Base-by-base conservation (phyloP, 495 filamentous ascomycete genomes). In the Staphylotrichum longicolle region DNA sequence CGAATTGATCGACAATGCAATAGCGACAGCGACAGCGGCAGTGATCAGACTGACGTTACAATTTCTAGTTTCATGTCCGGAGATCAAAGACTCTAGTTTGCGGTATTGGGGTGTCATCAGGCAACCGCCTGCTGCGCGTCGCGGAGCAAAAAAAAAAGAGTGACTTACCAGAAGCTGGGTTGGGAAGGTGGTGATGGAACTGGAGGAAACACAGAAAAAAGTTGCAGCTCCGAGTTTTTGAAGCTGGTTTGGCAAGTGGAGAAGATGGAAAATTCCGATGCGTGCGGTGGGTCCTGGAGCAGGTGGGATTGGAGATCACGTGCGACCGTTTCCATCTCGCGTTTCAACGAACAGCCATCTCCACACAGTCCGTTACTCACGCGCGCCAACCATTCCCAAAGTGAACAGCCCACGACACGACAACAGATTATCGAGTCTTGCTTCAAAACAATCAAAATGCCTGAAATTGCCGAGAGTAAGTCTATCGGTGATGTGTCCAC, bases 1-100 rank as follows among this genome's bases (percentile, higher is more conserved):
- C 6, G 14, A 27, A 7, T 44, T 45, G 3, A 20, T 27, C 41
- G 35, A 15, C 6, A 53, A 56, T 34, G 53, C 63, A 57, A 58
- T 57, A 14, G 63, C 62, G 58, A 58, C 59, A 14, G 63, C 62
- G 61, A 49, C 65, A 62, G 61, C 61, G 63, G 58, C 59, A 55
- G 67, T 72, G 70, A 83, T 98, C 93, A 98, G 93, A 91, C 93
- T 98, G 93, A 98, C 93, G 93, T 98, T 88, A 87, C 90, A 91
- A 88, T 85, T 56, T 79, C 70, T 75, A 88, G 88, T 93, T 96
- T 93, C 94, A 96, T 91, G 45, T 85, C 88, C 88, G 80, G 10
- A 82, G 71, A 89, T 98, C 93, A 98, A 97, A 98, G 93, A 98
- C 93, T 98, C 93, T 98, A 98, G 93, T 98, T 98, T 93, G 90